These are phyloP conservation scores for Trichoderma erinaceum DNA, from an alignment of 495 filamentous ascomycete species.

Conservation along the genomic window DNA sequence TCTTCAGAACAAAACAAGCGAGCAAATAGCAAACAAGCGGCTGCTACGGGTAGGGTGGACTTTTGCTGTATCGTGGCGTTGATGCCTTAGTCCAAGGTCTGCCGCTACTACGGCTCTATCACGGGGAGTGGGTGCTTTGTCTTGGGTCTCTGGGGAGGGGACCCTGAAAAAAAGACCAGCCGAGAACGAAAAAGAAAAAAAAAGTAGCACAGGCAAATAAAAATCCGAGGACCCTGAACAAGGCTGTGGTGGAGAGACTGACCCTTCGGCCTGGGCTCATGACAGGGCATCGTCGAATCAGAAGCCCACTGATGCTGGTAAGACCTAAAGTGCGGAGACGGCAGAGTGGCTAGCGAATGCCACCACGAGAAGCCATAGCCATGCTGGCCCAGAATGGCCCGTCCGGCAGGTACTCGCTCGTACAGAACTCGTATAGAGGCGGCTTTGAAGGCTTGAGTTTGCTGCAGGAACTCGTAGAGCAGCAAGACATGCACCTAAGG, in stretches of 20 bases:
- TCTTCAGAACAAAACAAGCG: not conserved
- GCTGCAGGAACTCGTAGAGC: too few species aligned
- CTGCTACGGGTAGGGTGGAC: not conserved
- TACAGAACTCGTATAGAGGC: too few species aligned
- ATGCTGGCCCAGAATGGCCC: too few species aligned
- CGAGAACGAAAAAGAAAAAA: not conserved
- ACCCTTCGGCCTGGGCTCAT: not conserved
- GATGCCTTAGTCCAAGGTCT: constrained; percentile 5
- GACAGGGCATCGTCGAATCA: constrained; percentile 2
- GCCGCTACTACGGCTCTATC: not conserved
- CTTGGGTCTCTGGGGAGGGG: not conserved
- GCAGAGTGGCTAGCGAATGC: not conserved
- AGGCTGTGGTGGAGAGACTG: constrained; percentile 4
- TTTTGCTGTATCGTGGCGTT: not conserved
- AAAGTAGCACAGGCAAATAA: not conserved
- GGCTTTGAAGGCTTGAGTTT: too few species aligned
- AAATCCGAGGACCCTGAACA: not conserved
- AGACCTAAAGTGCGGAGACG: constrained; percentile 4
- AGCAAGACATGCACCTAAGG: not conserved
- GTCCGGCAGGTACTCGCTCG: too few species aligned
- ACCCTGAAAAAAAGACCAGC: constrained; percentile 4
- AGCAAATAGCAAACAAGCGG: not conserved
- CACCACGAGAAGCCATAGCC: too few species aligned
- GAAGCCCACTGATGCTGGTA: not conserved
- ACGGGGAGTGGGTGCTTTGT: not conserved